These are phyloP conservation scores for Camelina laxa DNA, from an alignment of 345 rosid species.

Conservation along the genomic window DNA sequence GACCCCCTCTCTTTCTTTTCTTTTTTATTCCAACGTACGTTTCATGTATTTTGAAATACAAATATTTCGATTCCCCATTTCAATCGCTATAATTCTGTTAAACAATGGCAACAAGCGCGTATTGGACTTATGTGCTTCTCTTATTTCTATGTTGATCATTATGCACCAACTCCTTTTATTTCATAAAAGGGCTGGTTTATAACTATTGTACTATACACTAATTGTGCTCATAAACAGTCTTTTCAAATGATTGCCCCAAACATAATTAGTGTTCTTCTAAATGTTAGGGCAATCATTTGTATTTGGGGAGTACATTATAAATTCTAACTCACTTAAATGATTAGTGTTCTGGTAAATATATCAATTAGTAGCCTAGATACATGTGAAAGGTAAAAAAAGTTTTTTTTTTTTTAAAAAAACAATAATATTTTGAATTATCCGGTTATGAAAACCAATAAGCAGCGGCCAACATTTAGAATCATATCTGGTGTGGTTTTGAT, in stretches of 20 bases:
- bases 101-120: background rate
- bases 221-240: background rate
- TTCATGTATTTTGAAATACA: background rate
- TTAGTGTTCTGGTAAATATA: background rate
- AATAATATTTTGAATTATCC: background rate
- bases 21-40: background rate
- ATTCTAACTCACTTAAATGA: conserved; percentile 4
- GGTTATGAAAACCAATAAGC: background rate
- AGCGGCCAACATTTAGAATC: conserved; percentile 25
- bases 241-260: conserved; percentile 15
- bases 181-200: background rate
- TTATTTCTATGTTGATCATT: background rate
- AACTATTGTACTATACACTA: background rate
- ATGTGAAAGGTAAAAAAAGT: no score
- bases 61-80: background rate
- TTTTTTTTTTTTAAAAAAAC: no score
- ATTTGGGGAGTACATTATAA: background rate
- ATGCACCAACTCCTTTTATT: conserved; percentile 9
- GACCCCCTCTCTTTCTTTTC: background rate
- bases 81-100: background rate
- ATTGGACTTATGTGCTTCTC: background rate
- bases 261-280: background rate
- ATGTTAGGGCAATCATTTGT: background rate
- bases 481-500: conserved; percentile 16
- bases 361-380: background rate